Evolutionary conservation across 495 filamentous ascomycete species (phyloP).

Genomic region (Aspergillus funiculosus): DNA sequence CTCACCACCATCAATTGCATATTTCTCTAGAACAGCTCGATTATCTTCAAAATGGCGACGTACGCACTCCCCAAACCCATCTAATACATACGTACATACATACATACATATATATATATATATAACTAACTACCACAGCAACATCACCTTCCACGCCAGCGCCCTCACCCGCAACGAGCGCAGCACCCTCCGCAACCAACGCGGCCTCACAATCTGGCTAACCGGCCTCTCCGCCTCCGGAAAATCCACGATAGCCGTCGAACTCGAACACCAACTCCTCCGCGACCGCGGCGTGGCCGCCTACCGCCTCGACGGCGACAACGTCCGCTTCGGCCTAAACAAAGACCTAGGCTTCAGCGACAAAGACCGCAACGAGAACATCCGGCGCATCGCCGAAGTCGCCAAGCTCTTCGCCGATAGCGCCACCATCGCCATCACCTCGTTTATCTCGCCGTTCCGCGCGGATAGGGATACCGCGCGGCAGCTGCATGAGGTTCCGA

Average conservation of each 20-base stretch:
- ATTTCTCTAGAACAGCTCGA: conserved; percentile 3
- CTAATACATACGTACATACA: background rate
- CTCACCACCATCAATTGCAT: background rate
- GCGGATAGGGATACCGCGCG: conserved; percentile 80
- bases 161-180: conserved; percentile 84
- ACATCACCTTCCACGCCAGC: conserved; percentile 96
- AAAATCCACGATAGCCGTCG: conserved; percentile 93
- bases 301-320: conserved; percentile 96
- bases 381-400: conserved; percentile 91
- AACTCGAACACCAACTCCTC: conserved; percentile 91
- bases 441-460: conserved; percentile 93
- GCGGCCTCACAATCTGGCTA: conserved; percentile 94
- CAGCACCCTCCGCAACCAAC: conserved; percentile 69
- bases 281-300: conserved; percentile 64
- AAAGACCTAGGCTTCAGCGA: conserved; percentile 94
- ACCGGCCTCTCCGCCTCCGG: conserved; percentile 92
- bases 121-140: conserved; percentile 48
- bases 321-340: conserved; percentile 96
- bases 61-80: conserved; percentile 24
- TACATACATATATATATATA: too few species aligned
- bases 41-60: conserved; percentile 38
- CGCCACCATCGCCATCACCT: conserved; percentile 80
- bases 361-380: conserved; percentile 93
- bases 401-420: conserved; percentile 94
- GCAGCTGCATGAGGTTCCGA: conserved; percentile 59